Base-by-base conservation (phyloP, 1,139 yeast species). In the Sugiyamaella japonica region DNA sequence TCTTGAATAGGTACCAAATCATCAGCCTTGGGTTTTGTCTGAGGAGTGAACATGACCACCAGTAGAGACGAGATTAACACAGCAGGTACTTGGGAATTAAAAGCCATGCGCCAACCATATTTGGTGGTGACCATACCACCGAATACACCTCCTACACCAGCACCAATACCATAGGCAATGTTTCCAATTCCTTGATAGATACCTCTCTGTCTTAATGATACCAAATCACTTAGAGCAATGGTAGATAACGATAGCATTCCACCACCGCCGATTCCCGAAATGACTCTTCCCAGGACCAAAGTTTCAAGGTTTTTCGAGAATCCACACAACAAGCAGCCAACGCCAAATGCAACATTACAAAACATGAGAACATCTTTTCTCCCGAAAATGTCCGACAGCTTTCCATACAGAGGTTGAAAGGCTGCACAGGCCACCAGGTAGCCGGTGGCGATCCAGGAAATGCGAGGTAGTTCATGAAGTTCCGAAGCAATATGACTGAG, bases 321-420 rank as follows among this genome's bases (percentile, higher is more conserved):
- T 3, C 86, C 85, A 64, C 85, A 81, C 48, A 81, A 70, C 31
- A 77, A 61, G 63, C 85, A 81, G 9, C 88, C 89, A 16, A 80
- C 34, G 0, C 79, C 79, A 61, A 84, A 84, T 39, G 74, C 63
- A 3, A 70, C 54, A 56, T 80, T 79, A 63, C 83, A 79, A 43
- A 79, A 68, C 7, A 83, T 62, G 42, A 84, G 69, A 56, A 81
- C 68, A 7, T 73, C 67, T 66, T 81, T 86, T 63, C 96, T 78
- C 17, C 97, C 97, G 68, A 85, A 89, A 44, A 89, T 87, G 64
- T 89, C 97, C 3, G 95, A 85, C 34, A 90, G 70, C 66, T 89
- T 89, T 23, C 97, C 97, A 62, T 85, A 89, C 23, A 90, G 71
- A 1, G 97, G 97, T 70, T 83, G 88, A 61, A 83, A 80, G 1